Evolutionary conservation across 805 yeast species (phyloP), one percentile per base, ranked within the genome.

Genomic region (Metschnikowia continentalis): DNA sequence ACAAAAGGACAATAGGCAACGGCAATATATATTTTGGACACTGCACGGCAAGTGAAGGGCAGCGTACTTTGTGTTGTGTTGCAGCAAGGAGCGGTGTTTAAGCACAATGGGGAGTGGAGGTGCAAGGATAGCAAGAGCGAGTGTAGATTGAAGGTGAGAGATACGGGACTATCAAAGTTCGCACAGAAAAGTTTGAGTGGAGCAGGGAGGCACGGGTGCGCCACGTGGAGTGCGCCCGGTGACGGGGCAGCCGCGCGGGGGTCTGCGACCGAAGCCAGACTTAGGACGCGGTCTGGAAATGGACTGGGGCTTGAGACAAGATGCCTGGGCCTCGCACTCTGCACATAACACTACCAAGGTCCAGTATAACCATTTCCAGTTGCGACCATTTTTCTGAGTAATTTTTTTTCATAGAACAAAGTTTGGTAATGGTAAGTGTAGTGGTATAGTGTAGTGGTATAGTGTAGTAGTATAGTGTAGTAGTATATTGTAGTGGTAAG

Each of bases 161-260:
- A 40, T 40, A 40, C 33, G 20, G 43, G 43, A 15, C n/a, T 26
- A 40, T 40, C 13, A 33, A 26, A 32, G 36, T 42, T 32, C 46
- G 46, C 46, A n/a, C 46, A 32, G 46, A 42, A 42, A 42, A 42
- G 46, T 42, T 42, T 15, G 32, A n/a, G 35, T 42, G 32, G 19
- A 35, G 38, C 19, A n/a, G 38, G 22, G 46, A 32, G 20, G 46
- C n/a, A 42, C 38, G 46, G 32, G 46, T 22, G 38, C 19, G 35
- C 37, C 36, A 15, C 38, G 35, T 40, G 43, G 32, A 26, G 5
- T n/a, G 30, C 33, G 33, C 33, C 23, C n/a, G n/a, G 22, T 14
- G 15, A 19, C 37, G 35, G 23, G 35, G 35, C 46, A 41, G 20
- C 22, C 15, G 23, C 35, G 35, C 35, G 45, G 17, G 15, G 13